A percentile compares a stretch with the other conserved stretches of the same genome.
Evolutionary conservation across 225 moss, liverwort and hornwort genomes (phyloP).

Genomic region (Pleurozium schreberi): DNA sequence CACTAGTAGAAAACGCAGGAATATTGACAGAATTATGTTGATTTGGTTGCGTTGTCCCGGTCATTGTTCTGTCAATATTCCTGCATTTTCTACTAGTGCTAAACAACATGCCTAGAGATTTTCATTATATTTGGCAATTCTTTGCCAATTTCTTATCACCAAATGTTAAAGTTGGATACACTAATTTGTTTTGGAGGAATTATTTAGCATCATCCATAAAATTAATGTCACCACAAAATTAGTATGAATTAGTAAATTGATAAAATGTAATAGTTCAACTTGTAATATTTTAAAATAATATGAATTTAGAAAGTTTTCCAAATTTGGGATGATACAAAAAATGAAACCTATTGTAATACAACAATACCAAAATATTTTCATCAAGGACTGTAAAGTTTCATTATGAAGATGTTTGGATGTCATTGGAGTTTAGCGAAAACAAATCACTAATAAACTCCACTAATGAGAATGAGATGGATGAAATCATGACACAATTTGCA

Average conservation of each 20-base stretch:
- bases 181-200: rapidly evolving
- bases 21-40: no score
- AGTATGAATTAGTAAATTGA: neutral
- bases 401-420: neutral
- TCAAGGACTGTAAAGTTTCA: neutral
- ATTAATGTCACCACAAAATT: neutral
- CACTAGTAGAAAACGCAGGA: no score
- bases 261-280: no score
- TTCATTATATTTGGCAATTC: neutral
- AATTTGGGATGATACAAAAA: neutral
- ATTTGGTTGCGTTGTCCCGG: no score
- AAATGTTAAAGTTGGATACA: rapidly evolving
- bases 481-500: neutral
- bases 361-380: neutral
- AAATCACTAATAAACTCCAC: rapidly evolving
- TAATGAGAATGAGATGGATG: neutral
- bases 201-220: neutral
- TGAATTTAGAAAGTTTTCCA: no score
- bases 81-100: no score
- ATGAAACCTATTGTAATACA: rapidly evolving
- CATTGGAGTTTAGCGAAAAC: neutral
- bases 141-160: no score
- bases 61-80: no score
- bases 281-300: neutral
- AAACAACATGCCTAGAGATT: rapidly evolving